Evolutionary conservation across 805 yeast genomes (phyloP).

Genomic region (Blastobotrys peoriensis): DNA sequence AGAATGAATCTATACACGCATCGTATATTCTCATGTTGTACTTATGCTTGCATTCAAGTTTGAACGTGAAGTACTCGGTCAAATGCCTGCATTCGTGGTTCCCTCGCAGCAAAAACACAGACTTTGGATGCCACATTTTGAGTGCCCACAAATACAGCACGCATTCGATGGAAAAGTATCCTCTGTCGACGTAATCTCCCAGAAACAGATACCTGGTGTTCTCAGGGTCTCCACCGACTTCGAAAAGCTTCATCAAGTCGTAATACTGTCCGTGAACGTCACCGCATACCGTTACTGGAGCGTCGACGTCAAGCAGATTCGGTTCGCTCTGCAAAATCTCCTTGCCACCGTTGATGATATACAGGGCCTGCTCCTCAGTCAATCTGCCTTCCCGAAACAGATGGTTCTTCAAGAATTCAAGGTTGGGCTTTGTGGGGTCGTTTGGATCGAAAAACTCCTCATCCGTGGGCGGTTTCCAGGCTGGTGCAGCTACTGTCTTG

Average conservation of each 20-base stretch:
- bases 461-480: constrained; percentile 57
- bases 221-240: constrained; percentile 85
- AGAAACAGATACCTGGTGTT: constrained; percentile 72
- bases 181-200: constrained; percentile 96
- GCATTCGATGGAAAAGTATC: constrained; percentile 77
- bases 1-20: constrained; percentile 70
- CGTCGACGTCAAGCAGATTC: constrained; percentile 71
- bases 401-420: constrained; percentile 64
- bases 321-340: constrained; percentile 63
- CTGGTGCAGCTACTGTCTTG: constrained; percentile 59
- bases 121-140: constrained; percentile 67
- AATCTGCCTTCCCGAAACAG: constrained; percentile 78
- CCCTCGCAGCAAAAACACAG: constrained; percentile 81
- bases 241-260: constrained; percentile 84
- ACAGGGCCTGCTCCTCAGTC: constrained; percentile 59
- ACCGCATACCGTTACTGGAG: constrained; percentile 95
- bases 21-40: constrained; percentile 62
- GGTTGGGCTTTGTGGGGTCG: constrained; percentile 50
- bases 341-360: constrained; percentile 62
- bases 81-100: constrained; percentile 93
- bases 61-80: constrained; percentile 90
- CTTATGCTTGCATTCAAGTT: constrained; percentile 83
- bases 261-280: constrained; percentile 96
- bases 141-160: constrained; percentile 65
- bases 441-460: constrained; percentile 60